phyloP scores from a whole-genome alignment of 352 stramenopile genomes.

The Pythium insidiosum region DNA sequence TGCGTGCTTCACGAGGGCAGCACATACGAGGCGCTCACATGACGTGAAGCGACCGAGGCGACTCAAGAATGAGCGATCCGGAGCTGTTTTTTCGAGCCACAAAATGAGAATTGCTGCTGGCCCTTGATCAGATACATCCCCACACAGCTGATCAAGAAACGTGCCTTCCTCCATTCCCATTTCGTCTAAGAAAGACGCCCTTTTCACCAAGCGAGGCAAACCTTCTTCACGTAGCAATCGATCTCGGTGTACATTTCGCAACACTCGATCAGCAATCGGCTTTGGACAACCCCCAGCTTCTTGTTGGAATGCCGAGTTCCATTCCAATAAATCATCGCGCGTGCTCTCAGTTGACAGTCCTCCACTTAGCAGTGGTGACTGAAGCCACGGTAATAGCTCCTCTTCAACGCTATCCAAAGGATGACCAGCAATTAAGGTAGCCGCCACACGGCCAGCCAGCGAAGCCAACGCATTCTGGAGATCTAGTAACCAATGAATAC shows the following conservation, averaged over 20 bases:
- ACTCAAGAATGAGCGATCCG: conserved; percentile 73
- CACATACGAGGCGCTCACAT: conserved; percentile 64
- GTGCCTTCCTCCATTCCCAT: conserved; percentile 24
- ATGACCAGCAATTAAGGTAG: conserved; percentile 68
- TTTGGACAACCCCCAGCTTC: conserved; percentile 3
- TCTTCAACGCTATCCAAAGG: conserved; percentile 74
- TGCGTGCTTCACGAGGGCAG: conserved; percentile 74
- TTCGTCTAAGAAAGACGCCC: conserved; percentile 18
- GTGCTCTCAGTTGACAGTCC: conserved; percentile 22
- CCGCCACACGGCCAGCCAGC: conserved; percentile 52
- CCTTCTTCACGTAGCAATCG: conserved; percentile 5
- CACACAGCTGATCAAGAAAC: conserved; percentile 50
- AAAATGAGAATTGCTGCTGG: conserved; percentile 48
- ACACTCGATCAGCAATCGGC: not conserved
- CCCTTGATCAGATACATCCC: conserved; percentile 50
- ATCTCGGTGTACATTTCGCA: conserved; percentile 5
- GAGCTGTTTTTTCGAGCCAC: conserved; percentile 68
- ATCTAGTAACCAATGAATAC: conserved; percentile 79
- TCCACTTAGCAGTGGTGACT: conserved; percentile 74
- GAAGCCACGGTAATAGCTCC: conserved; percentile 75
- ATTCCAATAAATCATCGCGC: conserved; percentile 17
- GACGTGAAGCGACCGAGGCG: conserved; percentile 60
- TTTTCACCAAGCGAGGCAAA: conserved; percentile 8
- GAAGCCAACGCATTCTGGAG: conserved; percentile 69
- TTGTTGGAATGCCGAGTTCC: conserved; percentile 9